Conservation (phyloP, 306 rosid genomes). For the Cucumis hystrix region DNA sequence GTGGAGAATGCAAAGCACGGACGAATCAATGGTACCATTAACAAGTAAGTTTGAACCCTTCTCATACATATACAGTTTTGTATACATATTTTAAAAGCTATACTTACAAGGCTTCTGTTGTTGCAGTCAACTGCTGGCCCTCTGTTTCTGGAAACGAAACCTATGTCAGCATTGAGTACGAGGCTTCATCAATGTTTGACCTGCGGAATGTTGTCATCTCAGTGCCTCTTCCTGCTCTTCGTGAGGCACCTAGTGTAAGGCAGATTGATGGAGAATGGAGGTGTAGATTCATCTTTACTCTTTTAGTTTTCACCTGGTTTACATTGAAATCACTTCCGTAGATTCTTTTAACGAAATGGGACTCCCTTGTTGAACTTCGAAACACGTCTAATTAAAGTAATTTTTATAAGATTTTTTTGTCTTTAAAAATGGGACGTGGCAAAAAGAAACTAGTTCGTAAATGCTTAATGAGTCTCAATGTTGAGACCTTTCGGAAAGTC, state of each 20-base stretch:
- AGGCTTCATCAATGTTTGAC: constrained; percentile 84
- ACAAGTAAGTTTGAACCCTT: constrained; percentile 52
- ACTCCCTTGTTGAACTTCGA: not conserved
- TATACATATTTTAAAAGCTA: not conserved
- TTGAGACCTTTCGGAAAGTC: not conserved
- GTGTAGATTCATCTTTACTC: constrained; percentile 15
- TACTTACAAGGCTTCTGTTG: not conserved
- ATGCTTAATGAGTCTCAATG: not conserved
- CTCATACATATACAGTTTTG: not conserved
- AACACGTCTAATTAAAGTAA: too few relatives aligned
- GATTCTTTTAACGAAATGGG: not conserved
- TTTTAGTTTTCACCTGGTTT: not conserved
- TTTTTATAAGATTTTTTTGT: too few relatives aligned
- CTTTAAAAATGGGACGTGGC: not conserved
- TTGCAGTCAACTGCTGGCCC: constrained; percentile 99
- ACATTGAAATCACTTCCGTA: not conserved
- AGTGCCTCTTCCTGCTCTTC: constrained; percentile 93
- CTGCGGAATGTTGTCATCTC: constrained; percentile 73
- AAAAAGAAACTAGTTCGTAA: not conserved
- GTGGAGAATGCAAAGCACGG: constrained; percentile 97
- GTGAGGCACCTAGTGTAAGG: constrained; percentile 76
- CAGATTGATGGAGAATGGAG: constrained; percentile 99
- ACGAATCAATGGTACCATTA: constrained; percentile 86
- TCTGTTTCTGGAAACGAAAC: constrained; percentile 93
- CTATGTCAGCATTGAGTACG: constrained; percentile 90